Conservation (phyloP, 306 rosid genomes). For the Glycine soja region DNA sequence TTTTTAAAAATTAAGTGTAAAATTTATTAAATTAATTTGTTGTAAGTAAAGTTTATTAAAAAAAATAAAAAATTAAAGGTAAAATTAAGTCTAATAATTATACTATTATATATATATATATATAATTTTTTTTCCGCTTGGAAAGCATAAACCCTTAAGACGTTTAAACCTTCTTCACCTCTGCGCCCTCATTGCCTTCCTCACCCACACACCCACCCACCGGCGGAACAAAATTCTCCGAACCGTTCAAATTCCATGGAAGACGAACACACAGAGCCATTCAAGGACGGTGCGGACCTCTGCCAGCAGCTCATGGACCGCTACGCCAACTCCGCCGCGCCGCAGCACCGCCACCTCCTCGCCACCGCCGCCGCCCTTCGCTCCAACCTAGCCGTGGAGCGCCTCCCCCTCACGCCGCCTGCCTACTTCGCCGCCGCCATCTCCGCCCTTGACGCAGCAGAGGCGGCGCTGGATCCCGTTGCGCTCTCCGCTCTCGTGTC, state of each 20-base stretch:
- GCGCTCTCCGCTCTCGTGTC: constrained; percentile 74
- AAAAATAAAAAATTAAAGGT: no score
- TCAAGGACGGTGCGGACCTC: constrained; percentile 67
- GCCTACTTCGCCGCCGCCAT: constrained; percentile 81
- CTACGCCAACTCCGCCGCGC: constrained; percentile 80
- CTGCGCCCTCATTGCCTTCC: not conserved
- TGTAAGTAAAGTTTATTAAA: no score
- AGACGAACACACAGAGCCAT: constrained; percentile 53
- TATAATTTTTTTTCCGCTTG: no score
- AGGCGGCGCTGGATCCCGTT: constrained; percentile 55
- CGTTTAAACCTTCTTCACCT: no score
- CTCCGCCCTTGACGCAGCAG: constrained; percentile 57
- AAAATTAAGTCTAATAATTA: no score
- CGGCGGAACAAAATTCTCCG: not conserved
- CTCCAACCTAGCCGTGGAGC: constrained; percentile 69
- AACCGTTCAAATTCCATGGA: constrained; percentile 53
- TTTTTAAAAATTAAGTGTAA: no score
- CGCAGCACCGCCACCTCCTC: constrained; percentile 89
- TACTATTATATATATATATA: no score
- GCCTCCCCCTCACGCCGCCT: constrained; percentile 74
- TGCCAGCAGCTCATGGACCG: constrained; percentile 93
- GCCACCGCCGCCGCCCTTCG: constrained; percentile 87
- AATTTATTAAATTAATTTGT: no score
- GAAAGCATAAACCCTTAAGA: no score
- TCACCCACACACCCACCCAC: not conserved